These are phyloP conservation scores for Coelastrella sp. DNA, from an alignment of 139 green algal genomes.

Conservation along the genomic window DNA sequence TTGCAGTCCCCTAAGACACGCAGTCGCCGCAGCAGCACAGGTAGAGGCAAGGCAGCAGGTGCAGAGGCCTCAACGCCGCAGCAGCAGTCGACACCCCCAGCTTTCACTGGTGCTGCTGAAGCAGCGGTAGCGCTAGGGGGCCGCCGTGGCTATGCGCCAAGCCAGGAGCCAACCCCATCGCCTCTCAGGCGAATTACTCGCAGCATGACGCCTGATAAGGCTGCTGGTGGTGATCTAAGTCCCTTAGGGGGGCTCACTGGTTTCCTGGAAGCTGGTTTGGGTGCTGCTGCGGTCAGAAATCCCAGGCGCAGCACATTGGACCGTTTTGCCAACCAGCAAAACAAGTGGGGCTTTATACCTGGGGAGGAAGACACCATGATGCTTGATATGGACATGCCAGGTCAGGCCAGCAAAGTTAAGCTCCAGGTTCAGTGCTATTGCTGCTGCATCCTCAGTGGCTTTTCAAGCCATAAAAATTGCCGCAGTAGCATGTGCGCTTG, in stretches of 20 bases:
- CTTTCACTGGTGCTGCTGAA: neutral
- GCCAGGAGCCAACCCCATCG: slow-evolving; percentile 41
- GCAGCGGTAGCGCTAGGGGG: neutral
- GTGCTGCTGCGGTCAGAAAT: neutral
- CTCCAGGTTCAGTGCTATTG: too few relatives aligned
- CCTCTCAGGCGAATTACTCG: slow-evolving; percentile 40
- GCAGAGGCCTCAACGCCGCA: neutral
- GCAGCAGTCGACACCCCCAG: neutral
- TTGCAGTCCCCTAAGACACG: neutral
- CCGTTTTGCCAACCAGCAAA: slow-evolving; percentile 46
- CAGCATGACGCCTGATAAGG: slow-evolving; percentile 19
- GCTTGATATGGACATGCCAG: slow-evolving; percentile 66
- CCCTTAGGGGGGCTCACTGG: slow-evolving; percentile 6
- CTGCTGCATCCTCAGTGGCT: too few relatives aligned
- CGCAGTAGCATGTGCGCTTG: too few relatives aligned
- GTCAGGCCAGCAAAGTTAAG: neutral
- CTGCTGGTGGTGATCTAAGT: neutral
- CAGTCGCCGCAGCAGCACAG: neutral
- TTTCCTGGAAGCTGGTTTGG: neutral
- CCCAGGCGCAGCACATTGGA: neutral
- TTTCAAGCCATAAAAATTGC: too few relatives aligned
- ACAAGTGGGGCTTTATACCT: slow-evolving; percentile 88
- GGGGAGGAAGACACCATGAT: slow-evolving; percentile 72
- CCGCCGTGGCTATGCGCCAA: neutral
- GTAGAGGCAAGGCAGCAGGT: neutral